Evolutionary conservation across 2,329 filamentous ascomycete genomes (phyloP), one percentile per base, ranked within the genome.

Genomic region (Graphium sp.): DNA sequence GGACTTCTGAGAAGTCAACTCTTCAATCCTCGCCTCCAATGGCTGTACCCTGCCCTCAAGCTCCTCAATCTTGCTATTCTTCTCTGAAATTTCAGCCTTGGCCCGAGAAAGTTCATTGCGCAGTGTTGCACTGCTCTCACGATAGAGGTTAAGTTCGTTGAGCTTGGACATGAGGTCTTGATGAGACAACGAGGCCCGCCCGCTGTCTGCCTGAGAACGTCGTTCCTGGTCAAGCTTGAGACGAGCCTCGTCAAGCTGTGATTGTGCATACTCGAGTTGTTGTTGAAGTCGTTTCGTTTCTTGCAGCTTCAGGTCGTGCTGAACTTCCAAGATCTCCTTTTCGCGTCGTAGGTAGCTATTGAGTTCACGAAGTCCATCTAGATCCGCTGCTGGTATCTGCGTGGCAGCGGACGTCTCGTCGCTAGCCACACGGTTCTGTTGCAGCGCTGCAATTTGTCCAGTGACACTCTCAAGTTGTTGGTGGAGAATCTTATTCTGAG

Each of bases 321-420:
- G 87, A n/a, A 94, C 82, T 41, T 98, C 87, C 7, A 94, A 67
- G 38, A 98, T 95, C 47, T 95, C 89, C 59, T 95, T 98, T 54
- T 98, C 91, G 23, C 83, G 78, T 25, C 87, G 77, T 35, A 98
- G 60, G 49, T 89, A 98, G 35, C 71, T 78, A 53, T 92, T 91
- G 32, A 98, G 70, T 43, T 95, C 87, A 35, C 89, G 79, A 7
- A 93, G 67, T 30, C 80, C 81, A 38, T 83, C 80, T 7, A 74
- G 72, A 20, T 70, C 60, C 6, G 62, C 53, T 11, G 64, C 52
- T 2, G 62, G 50, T n/a, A n/a, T n/a, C 9, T 58, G 57, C 33
- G 62, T 56, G 9, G 58, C 56, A 18, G 78, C 73, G 9, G 68
- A 58, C 5, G 53, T 54, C 11, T 60, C 55, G 15, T 57, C 55